These are phyloP conservation scores for Leonotis leonurus DNA, from an alignment of 257 asterid species.

Conservation along the genomic window DNA sequence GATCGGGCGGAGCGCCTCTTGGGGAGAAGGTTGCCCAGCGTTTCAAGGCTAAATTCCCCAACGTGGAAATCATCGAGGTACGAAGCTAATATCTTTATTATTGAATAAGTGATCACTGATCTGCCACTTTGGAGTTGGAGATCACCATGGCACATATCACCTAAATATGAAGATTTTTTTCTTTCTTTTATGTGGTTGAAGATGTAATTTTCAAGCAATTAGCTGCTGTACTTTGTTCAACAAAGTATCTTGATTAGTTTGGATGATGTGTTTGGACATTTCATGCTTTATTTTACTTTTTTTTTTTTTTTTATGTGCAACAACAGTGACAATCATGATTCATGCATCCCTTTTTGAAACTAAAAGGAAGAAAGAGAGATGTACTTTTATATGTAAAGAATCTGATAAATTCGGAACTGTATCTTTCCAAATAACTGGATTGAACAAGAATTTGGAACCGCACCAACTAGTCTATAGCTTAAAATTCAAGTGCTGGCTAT, in stretches of 20 bases:
- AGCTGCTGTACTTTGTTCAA: background rate
- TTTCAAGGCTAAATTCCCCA: slow-evolving; percentile 55
- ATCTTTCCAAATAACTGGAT: background rate
- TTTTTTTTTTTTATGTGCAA: background rate
- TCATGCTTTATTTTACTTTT: background rate
- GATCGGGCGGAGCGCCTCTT: slow-evolving; percentile 91
- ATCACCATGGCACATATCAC: too few species aligned
- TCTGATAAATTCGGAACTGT: too few species aligned
- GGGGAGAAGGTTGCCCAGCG: slow-evolving; percentile 60
- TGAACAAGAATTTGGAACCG: background rate
- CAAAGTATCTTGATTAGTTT: background rate
- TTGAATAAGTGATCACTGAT: background rate
- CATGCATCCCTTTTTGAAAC: background rate
- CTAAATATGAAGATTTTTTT: too few species aligned
- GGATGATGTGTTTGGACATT: background rate
- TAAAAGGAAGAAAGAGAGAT: background rate
- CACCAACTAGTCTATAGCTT: background rate
- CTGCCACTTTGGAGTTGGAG: background rate
- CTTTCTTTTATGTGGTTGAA: background rate
- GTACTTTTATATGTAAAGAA: too few species aligned
- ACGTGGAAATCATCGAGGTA: slow-evolving; percentile 60
- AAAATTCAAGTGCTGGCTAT: background rate
- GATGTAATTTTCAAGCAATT: background rate
- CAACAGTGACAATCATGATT: background rate
- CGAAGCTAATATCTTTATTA: background rate